Evolutionary conservation across 768 basidiomycete species (phyloP).

Genomic region (Amanita pallidorosea): DNA sequence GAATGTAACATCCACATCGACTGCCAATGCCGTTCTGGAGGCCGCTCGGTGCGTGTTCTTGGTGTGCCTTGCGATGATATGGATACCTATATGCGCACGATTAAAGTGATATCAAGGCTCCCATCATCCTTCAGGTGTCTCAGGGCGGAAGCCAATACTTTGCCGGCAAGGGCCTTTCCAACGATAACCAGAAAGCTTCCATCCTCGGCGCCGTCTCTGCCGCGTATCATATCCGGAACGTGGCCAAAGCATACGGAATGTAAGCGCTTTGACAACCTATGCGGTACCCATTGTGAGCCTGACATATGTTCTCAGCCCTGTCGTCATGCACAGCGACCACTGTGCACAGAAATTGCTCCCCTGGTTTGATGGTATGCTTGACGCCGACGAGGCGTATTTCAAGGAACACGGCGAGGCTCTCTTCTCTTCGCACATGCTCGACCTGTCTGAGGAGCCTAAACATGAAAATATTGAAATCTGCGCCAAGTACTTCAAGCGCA

Average conservation of each 20-base stretch:
- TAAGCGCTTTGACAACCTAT: slow-evolving; percentile 28
- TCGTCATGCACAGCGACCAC: slow-evolving; percentile 96
- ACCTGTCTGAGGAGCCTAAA: slow-evolving; percentile 86
- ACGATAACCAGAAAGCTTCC: slow-evolving; percentile 93
- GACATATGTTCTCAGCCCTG: slow-evolving; percentile 47
- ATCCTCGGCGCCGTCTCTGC: slow-evolving; percentile 88
- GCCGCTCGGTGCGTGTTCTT: slow-evolving; percentile 64
- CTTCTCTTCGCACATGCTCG: slow-evolving; percentile 98
- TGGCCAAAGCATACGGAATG: slow-evolving; percentile 90
- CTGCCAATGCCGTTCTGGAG: slow-evolving; percentile 89
- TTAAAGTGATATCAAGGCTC: slow-evolving; percentile 83
- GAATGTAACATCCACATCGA: slow-evolving; percentile 97
- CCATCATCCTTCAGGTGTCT: slow-evolving; percentile 96
- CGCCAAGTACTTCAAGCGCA: slow-evolving; percentile 89
- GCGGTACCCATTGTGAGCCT: neutral
- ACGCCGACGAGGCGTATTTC: slow-evolving; percentile 88
- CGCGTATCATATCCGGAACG: slow-evolving; percentile 81
- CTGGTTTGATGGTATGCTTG: slow-evolving; percentile 99
- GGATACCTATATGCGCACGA: slow-evolving; percentile 3
- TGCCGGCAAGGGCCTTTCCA: slow-evolving; percentile 91
- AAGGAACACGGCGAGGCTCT: slow-evolving; percentile 79
- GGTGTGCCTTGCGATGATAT: neutral
- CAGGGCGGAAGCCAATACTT: slow-evolving; percentile 96
- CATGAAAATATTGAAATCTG: slow-evolving; percentile 93
- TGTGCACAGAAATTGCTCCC: slow-evolving; percentile 96